These are phyloP conservation scores for Penicillium thymicola DNA, from an alignment of 2,329 filamentous ascomycete species.

Conservation along the genomic window DNA sequence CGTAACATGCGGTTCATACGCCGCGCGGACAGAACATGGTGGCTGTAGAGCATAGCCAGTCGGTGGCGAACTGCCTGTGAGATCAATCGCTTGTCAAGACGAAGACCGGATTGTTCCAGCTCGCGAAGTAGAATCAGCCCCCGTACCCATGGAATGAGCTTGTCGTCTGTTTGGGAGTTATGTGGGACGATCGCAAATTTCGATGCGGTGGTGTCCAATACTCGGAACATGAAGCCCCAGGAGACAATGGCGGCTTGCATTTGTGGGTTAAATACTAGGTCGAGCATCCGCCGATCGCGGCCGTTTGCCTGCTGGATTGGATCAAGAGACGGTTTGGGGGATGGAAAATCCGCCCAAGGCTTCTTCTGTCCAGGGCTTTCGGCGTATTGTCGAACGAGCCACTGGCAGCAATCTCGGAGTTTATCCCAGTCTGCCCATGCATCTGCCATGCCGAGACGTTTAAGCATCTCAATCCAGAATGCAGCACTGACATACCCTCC, in stretches of 20 bases:
- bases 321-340: neutral
- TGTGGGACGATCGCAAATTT: constrained; percentile 20
- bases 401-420: constrained; percentile 51
- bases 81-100: constrained; percentile 29
- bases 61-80: constrained; percentile 35
- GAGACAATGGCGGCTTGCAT: constrained; percentile 49
- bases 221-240: constrained; percentile 47
- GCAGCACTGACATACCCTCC: constrained; percentile 42
- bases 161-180: constrained; percentile 11
- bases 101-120: constrained; percentile 36
- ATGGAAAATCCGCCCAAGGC: constrained; percentile 8
- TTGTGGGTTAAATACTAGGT: constrained; percentile 41
- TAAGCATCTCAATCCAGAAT: constrained; percentile 58
- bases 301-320: neutral
- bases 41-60: constrained; percentile 37
- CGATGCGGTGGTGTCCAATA: constrained; percentile 20
- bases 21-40: constrained; percentile 28
- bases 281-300: constrained; percentile 30
- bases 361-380: constrained; percentile 8
- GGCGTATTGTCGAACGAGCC: constrained; percentile 48
- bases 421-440: constrained; percentile 45
- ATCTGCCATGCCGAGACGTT: constrained; percentile 57
- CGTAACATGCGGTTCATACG: constrained; percentile 37
- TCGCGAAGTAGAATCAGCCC: constrained; percentile 41
- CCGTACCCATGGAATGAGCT: constrained; percentile 39